Percentiles rank a stretch among this genome's conserved stretches.
phyloP scores from a whole-genome alignment of 768 basidiomycete genomes.

The Mycena metata region DNA sequence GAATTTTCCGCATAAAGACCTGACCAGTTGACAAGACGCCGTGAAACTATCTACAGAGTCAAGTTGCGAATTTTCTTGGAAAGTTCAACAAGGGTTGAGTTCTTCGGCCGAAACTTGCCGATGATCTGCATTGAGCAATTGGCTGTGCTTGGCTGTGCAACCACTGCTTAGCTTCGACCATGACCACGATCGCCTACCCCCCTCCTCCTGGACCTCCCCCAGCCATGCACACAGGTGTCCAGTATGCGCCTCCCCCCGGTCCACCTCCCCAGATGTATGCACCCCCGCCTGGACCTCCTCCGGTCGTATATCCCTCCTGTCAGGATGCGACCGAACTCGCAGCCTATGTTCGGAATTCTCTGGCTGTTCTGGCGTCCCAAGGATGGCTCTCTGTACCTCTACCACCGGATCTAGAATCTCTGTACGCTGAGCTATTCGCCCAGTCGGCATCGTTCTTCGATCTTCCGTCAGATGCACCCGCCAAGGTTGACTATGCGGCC shows the following conservation, averaged over 20 bases:
- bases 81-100: too few relatives aligned
- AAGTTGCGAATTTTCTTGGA: too few relatives aligned
- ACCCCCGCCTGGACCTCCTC: slow-evolving; percentile 26
- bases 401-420: slow-evolving; percentile 29
- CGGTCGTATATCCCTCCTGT: slow-evolving; percentile 7
- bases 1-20: too few relatives aligned
- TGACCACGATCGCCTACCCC: slow-evolving; percentile 13
- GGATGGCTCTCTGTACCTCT: slow-evolving; percentile 36
- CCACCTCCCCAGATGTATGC: slow-evolving; percentile 25
- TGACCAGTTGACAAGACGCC: too few relatives aligned
- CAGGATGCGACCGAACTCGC: slow-evolving; percentile 27
- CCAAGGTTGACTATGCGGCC: slow-evolving; percentile 25
- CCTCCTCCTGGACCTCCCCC: slow-evolving; percentile 20
- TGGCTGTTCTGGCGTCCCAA: slow-evolving; percentile 19
- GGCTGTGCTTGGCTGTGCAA: slow-evolving; percentile 9
- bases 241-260: slow-evolving; percentile 9
- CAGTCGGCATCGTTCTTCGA: slow-evolving; percentile 30
- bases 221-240: slow-evolving; percentile 1
- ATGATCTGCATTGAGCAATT: not conserved
- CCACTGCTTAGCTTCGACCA: not conserved
- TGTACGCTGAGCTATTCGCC: slow-evolving; percentile 26
- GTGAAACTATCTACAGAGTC: too few relatives aligned
- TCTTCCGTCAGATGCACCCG: slow-evolving; percentile 19
- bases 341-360: slow-evolving; percentile 13
- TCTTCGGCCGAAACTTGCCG: too few relatives aligned